Base-by-base conservation (phyloP, 2,329 filamentous ascomycete species). In the Nannizziopsis arthrosporioides region DNA sequence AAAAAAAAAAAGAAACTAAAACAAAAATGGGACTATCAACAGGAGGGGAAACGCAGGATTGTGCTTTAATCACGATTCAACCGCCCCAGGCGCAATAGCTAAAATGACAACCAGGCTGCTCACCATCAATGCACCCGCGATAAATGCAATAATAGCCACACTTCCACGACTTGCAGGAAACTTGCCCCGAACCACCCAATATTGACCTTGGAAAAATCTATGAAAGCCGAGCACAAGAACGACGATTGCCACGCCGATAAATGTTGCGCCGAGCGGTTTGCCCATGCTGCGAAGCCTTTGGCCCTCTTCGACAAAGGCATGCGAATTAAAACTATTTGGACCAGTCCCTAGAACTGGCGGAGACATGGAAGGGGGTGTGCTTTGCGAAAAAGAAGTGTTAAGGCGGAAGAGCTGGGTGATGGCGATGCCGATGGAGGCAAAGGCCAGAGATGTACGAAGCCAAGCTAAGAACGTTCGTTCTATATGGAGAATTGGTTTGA, bases 381-480 rank as follows among this genome's bases (percentile, higher is more conserved):
- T 15, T 46, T 50, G 51, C 34, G 42, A 46, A 38, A 75, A 67
- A 6, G 72, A 65, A 8, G 70, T 77, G 64, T 81, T 81, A 30
- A 82, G 71, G 15, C 79, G 76, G 65, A 82, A 82, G 44, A 82
- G 72, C 55, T 82, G 79, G 1, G 79, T 82, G 37, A 82, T 70
- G 18, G 79, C 79, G 39, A 82, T 80, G 47, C 79, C 79, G 56
- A 82, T 82, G 48, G 71, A 75, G 12, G 79, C 79, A 59, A 82
- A 82, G 45, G 77, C 76, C 46, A 82, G 70, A 11, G 76, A 80
- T 12, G 79, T 82, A 47, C 79, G 73, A 50, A 82, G 71, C 79
- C 79, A 82, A 53, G 79, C 79, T 37, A 82, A 70, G 63, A 82
- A 82, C n/a, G 79, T 82, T 36, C 79, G 73, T 62, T 82, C 79